A percentile compares a stretch with the other conserved stretches of the same genome.
Conservation (phyloP, 192 early-diverging fungal genomes). For the Linnemannia exigua region DNA sequence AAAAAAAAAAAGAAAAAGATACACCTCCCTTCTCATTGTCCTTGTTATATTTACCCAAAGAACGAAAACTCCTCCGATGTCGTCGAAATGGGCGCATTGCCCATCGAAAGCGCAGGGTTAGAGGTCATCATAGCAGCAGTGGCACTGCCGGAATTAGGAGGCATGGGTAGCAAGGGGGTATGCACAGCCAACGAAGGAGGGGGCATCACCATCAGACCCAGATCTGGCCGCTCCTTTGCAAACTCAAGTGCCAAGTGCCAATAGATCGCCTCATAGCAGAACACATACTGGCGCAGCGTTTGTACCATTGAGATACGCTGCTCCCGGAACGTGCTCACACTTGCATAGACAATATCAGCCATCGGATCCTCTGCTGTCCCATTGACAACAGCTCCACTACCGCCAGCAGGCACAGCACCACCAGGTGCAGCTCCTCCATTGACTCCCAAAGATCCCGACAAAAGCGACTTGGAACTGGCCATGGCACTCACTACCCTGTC, state of each 20-base stretch:
- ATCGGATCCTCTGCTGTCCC: conserved; percentile 15
- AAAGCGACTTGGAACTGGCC: not conserved
- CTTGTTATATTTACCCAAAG: conserved; percentile 49
- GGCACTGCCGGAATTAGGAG: conserved; percentile 15
- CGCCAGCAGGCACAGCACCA: conserved; percentile 37
- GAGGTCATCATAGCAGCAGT: conserved; percentile 2
- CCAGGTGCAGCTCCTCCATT: conserved; percentile 60
- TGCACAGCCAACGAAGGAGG: conserved; percentile 40
- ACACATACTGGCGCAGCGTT: conserved; percentile 83
- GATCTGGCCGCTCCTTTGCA: conserved; percentile 28
- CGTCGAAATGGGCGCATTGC: conserved; percentile 30
- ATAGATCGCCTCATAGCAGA: conserved; percentile 85
- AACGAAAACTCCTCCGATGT: conserved; percentile 43
- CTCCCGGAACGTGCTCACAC: conserved; percentile 76
- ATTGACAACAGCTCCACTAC: not conserved
- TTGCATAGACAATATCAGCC: conserved; percentile 72
- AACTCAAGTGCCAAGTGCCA: conserved; percentile 61
- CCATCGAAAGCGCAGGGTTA: conserved; percentile 28
- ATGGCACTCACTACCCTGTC: conserved; percentile 58
- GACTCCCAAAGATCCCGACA: not conserved
- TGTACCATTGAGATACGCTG: conserved; percentile 91
- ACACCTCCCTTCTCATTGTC: not conserved
- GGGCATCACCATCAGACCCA: conserved; percentile 30
- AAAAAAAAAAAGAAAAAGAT: not conserved
- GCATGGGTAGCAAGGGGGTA: conserved; percentile 39